phyloP scores from a whole-genome alignment of 192 early-diverging fungal genomes.

The Spizellomyces punctatus region DNA sequence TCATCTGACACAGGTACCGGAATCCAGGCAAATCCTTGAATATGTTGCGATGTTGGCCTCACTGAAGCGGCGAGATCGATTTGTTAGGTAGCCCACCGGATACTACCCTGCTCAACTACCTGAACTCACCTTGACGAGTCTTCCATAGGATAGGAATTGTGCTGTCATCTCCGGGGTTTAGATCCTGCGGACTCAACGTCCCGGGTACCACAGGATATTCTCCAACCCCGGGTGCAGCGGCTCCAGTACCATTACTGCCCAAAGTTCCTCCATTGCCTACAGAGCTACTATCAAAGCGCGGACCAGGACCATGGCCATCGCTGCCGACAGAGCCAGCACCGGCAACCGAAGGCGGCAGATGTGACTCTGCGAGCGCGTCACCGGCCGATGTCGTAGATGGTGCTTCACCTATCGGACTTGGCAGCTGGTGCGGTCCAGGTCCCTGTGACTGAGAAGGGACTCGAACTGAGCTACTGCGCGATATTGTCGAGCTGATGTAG shows the following conservation, averaged over 20 bases:
- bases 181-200: background rate
- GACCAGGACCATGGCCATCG: background rate
- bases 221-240: background rate
- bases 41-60: constrained; percentile 1
- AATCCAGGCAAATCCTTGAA: constrained; percentile 32
- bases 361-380: background rate
- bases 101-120: too few relatives aligned
- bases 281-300: background rate
- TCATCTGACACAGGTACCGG: constrained; percentile 18
- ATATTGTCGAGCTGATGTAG: background rate
- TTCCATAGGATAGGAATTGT: constrained; percentile 31
- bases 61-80: background rate
- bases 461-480: background rate
- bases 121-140: constrained; percentile 23
- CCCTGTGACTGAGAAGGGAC: background rate
- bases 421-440: background rate
- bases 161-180: constrained; percentile 2
- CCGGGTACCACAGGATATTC: background rate
- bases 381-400: background rate
- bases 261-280: background rate
- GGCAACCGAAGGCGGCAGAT: background rate
- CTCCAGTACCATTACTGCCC: too few relatives aligned
- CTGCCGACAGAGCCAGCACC: background rate
- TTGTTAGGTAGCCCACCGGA: too few relatives aligned
- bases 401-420: background rate